Percentiles rank a stretch among this genome's conserved stretches.
phyloP scores from a whole-genome alignment of 106 monocot species.

The Apostasia shenzhenica region DNA sequence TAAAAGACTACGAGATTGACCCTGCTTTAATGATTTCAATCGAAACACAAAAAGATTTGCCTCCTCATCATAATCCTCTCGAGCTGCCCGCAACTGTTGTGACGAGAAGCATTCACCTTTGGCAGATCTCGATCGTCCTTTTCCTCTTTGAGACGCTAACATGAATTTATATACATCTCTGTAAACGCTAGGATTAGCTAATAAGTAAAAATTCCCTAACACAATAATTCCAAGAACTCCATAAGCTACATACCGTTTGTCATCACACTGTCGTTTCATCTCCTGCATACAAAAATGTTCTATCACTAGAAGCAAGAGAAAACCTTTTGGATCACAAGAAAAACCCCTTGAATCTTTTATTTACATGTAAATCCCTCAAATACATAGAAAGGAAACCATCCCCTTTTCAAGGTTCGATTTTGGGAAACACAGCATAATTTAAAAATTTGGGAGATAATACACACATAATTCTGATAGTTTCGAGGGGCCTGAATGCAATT shows the following conservation, averaged over 20 bases:
- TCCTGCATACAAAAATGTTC: constrained; percentile 45
- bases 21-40: constrained; percentile 94
- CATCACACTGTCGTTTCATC: constrained; percentile 86
- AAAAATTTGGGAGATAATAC: too few relatives aligned
- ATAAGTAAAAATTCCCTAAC: constrained; percentile 10
- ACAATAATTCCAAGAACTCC: neutral
- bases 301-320: neutral
- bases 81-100: constrained; percentile 71
- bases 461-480: too few relatives aligned
- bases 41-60: constrained; percentile 85
- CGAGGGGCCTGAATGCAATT: too few relatives aligned
- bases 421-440: too few relatives aligned
- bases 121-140: constrained; percentile 47
- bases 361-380: too few relatives aligned
- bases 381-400: too few relatives aligned
- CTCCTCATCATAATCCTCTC: constrained; percentile 78
- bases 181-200: constrained; percentile 10
- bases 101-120: constrained; percentile 47
- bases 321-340: too few relatives aligned
- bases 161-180: constrained; percentile 67
- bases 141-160: constrained; percentile 55
- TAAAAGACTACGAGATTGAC: constrained; percentile 79
- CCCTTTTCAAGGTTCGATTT: too few relatives aligned
- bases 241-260: constrained; percentile 44
- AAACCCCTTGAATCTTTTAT: neutral